These are phyloP conservation scores for Fusarium illudens DNA, from an alignment of 2,329 filamentous ascomycete genomes.

Conservation along the genomic window DNA sequence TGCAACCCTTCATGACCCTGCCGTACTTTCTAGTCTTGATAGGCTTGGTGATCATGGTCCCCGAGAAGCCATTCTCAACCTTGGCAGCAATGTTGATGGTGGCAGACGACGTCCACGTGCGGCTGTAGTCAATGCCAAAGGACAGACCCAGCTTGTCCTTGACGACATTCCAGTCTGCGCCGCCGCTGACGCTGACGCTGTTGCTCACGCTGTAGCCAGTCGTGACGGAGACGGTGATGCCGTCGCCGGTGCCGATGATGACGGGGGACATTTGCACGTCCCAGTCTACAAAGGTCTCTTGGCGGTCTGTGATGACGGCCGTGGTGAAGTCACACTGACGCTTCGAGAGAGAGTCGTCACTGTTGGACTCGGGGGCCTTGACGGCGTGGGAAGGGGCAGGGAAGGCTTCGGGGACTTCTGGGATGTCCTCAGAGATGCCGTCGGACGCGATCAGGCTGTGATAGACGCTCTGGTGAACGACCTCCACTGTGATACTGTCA, in stretches of 20 bases:
- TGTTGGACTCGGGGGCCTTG: neutral
- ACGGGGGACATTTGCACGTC: constrained; percentile 31
- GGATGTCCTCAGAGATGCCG: neutral
- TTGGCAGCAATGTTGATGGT: constrained; percentile 10
- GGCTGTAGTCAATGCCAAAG: constrained; percentile 18
- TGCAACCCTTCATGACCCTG: constrained; percentile 5
- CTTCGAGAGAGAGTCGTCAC: neutral
- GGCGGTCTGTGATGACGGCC: constrained; percentile 1
- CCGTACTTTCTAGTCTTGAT: constrained; percentile 13
- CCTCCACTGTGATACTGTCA: constrained; percentile 9
- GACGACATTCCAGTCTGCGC: neutral
- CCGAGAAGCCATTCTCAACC: neutral
- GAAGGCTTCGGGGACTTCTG: constrained; percentile 3
- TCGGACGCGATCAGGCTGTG: constrained; percentile 12
- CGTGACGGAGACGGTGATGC: neutral
- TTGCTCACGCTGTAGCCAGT: constrained; percentile 1
- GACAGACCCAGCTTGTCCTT: constrained; percentile 1
- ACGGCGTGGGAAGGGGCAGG: neutral
- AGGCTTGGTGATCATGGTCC: constrained; percentile 12
- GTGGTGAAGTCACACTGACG: constrained; percentile 1
- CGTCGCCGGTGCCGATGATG: constrained; percentile 10
- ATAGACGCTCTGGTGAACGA: constrained; percentile 19
- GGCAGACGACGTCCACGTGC: constrained; percentile 15
- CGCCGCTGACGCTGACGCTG: constrained; percentile 2
- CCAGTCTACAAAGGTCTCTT: constrained; percentile 23